A percentile compares a stretch with the other conserved stretches of the same genome.
phyloP scores from a whole-genome alignment of 805 yeast species.

The Candida coquimbonensis region DNA sequence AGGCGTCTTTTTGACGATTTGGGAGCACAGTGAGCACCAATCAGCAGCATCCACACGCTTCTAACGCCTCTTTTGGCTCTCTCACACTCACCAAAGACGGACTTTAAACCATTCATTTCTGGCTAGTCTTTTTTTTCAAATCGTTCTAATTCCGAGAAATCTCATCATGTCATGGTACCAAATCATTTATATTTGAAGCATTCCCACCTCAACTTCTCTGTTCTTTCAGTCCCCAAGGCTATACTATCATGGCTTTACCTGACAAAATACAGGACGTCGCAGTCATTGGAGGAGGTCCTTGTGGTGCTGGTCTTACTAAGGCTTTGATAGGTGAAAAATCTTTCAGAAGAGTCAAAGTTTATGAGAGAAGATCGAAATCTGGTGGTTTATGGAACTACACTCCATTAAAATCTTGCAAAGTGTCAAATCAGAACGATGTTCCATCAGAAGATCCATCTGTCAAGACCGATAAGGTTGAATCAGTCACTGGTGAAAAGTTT shows the following conservation, averaged over 20 bases:
- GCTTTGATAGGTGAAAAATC: constrained; percentile 49
- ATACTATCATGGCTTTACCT: neutral
- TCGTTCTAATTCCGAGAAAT: neutral
- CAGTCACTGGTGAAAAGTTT: constrained; percentile 22
- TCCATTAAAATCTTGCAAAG: constrained; percentile 8
- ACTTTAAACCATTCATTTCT: neutral
- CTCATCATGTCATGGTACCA: neutral
- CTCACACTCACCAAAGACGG: neutral
- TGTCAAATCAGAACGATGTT: constrained; percentile 7
- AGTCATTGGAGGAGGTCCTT: constrained; percentile 74
- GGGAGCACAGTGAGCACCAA: no score
- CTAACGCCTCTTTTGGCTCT: no score
- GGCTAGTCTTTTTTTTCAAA: no score
- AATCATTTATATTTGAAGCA: neutral
- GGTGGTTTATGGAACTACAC: constrained; percentile 78
- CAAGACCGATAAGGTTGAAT: constrained; percentile 13
- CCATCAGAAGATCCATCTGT: constrained; percentile 26
- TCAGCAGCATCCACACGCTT: no score
- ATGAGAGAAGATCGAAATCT: constrained; percentile 48
- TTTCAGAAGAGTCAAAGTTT: constrained; percentile 44
- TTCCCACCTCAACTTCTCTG: neutral
- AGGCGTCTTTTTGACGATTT: no score
- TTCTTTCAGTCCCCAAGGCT: neutral
- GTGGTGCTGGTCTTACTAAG: constrained; percentile 59
- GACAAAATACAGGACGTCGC: constrained; percentile 34